phyloP scores from a whole-genome alignment of 257 asterid genomes.

The Solanum pimpinellifolium region DNA sequence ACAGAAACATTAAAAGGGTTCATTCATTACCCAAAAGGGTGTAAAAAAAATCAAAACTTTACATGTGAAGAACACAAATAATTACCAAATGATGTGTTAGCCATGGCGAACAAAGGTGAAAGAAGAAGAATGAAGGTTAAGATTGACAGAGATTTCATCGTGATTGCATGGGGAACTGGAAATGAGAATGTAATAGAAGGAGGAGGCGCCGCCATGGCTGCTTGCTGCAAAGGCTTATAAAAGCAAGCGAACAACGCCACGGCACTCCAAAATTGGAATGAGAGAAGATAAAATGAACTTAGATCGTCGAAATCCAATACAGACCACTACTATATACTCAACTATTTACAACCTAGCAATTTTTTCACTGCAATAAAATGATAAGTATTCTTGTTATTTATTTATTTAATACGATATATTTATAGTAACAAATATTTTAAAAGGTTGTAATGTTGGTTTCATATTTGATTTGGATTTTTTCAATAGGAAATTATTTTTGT shows the following conservation, averaged over 20 bases:
- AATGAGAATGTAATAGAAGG: background rate
- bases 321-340: background rate
- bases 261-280: background rate
- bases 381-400: too few relatives aligned
- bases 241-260: slow-evolving; percentile 1
- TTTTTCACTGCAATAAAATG: accelerated
- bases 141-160: background rate
- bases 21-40: background rate
- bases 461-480: too few relatives aligned
- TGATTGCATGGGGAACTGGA: background rate
- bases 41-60: background rate
- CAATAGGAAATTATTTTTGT: accelerated
- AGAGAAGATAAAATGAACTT: background rate
- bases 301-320: background rate
- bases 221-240: background rate
- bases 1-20: background rate
- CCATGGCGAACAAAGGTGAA: background rate
- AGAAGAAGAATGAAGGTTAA: background rate
- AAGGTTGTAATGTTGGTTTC: too few relatives aligned
- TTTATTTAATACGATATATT: too few relatives aligned
- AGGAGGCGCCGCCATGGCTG: slow-evolving; percentile 1
- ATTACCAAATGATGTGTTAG: background rate
- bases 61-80: background rate
- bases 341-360: background rate
- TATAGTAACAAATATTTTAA: too few relatives aligned